Conservation (phyloP, 257 asterid genomes). For the Salvia rosmarinus region DNA sequence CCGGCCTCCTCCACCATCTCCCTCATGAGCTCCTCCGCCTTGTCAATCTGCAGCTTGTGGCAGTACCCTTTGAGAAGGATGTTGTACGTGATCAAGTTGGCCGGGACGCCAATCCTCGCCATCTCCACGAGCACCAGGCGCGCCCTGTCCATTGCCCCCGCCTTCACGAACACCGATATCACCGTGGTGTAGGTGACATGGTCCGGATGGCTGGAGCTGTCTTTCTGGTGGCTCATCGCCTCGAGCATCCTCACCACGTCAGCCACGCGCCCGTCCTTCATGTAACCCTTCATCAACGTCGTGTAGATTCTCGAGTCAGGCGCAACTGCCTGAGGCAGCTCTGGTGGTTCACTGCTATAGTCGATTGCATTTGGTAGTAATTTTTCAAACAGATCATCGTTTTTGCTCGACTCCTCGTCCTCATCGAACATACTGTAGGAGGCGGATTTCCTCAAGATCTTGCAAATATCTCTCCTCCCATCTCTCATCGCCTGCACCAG, state of each 20-base stretch:
- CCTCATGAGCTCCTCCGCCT: slow-evolving; percentile 69
- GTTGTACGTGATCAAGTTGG: slow-evolving; percentile 81
- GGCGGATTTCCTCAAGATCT: slow-evolving; percentile 59
- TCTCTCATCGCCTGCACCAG: slow-evolving; percentile 86
- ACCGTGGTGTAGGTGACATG: slow-evolving; percentile 92
- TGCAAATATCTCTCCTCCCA: slow-evolving; percentile 80
- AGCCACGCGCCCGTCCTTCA: slow-evolving; percentile 75
- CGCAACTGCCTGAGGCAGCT: slow-evolving; percentile 48
- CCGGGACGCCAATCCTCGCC: slow-evolving; percentile 67
- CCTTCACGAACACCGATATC: slow-evolving; percentile 77
- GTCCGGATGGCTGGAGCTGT: slow-evolving; percentile 74
- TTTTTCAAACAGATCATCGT: slow-evolving; percentile 45
- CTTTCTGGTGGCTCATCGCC: slow-evolving; percentile 86
- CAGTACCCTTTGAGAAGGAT: slow-evolving; percentile 92
- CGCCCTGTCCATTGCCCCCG: slow-evolving; percentile 81
- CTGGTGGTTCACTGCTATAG: slow-evolving; percentile 51
- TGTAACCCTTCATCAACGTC: slow-evolving; percentile 94
- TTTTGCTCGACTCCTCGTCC: slow-evolving; percentile 26
- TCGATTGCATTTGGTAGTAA: slow-evolving; percentile 67
- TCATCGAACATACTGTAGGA: slow-evolving; percentile 29
- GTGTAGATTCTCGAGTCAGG: slow-evolving; percentile 91
- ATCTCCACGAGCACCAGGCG: slow-evolving; percentile 72
- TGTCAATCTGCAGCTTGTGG: slow-evolving; percentile 81
- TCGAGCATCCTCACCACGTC: slow-evolving; percentile 89
- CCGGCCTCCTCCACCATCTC: slow-evolving; percentile 66